Conservation (phyloP, 164 flowering plant species). For the Cinnamomum chago region DNA sequence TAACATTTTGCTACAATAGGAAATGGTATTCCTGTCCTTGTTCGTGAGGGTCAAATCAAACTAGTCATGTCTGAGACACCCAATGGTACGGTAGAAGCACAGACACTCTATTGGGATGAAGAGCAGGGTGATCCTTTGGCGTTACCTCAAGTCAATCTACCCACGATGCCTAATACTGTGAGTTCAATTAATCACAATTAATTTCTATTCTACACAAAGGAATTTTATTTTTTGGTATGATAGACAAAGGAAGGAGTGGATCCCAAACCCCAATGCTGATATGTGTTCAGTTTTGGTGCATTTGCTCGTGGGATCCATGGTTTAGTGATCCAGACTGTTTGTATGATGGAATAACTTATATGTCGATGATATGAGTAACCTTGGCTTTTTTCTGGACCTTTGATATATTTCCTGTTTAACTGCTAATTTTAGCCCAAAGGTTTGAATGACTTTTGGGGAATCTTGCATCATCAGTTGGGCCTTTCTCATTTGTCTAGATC, state of each 20-base stretch:
- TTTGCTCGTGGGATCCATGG: not conserved
- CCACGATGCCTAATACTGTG: slow-evolving; percentile 73
- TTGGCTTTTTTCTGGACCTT: not conserved
- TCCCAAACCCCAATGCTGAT: not conserved
- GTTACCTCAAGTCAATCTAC: slow-evolving; percentile 54
- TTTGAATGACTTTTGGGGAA: not conserved
- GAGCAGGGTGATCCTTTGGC: slow-evolving; percentile 39
- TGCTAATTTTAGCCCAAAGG: not conserved
- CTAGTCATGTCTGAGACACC: slow-evolving; percentile 76
- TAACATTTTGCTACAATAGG: slow-evolving; percentile 28
- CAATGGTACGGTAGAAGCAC: slow-evolving; percentile 72
- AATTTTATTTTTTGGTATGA: not conserved
- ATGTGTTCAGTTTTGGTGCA: not conserved
- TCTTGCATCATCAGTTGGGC: not conserved
- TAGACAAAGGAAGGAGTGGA: not conserved
- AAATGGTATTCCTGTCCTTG: slow-evolving; percentile 30
- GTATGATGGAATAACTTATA: not conserved
- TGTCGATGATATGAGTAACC: not conserved
- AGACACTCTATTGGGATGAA: slow-evolving; percentile 47
- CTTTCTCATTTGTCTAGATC: not conserved
- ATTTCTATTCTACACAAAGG: not conserved
- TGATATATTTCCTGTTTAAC: not conserved
- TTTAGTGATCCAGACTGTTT: not conserved
- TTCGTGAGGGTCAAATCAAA: slow-evolving; percentile 29
- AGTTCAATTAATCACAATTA: slow-evolving; percentile 20